These are phyloP conservation scores for Diversispora eburnea DNA, from an alignment of 192 early-diverging fungal species.

Conservation along the genomic window DNA sequence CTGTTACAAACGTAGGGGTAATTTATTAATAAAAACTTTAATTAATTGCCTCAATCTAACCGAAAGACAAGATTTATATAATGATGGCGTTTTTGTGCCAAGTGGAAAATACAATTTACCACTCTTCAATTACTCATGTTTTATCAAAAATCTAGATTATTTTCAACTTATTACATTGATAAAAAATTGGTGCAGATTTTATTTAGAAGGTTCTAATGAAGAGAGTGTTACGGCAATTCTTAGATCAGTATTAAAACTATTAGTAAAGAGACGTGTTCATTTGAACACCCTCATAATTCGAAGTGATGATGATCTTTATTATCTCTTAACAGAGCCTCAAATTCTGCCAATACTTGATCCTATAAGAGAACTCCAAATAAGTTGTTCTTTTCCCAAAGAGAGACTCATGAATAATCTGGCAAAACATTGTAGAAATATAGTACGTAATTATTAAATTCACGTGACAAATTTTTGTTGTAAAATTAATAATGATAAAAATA, in stretches of 20 bases:
- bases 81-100: not conserved
- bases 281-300: not conserved
- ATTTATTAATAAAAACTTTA: slow-evolving; percentile 1
- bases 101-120: not conserved
- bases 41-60: not conserved
- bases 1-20: not conserved
- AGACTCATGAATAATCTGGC: not conserved
- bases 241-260: slow-evolving; percentile 2
- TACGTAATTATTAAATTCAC: not conserved
- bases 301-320: slow-evolving; percentile 3
- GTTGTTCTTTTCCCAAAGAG: slow-evolving; percentile 1
- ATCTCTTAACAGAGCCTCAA: not conserved
- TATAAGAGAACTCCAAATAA: not conserved
- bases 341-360: not conserved
- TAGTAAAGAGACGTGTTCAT: not conserved
- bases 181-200: not conserved
- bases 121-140: slow-evolving; percentile 1
- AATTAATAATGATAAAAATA: no score
- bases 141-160: slow-evolving; percentile 19
- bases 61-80: not conserved
- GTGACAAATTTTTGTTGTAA: no score
- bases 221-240: not conserved
- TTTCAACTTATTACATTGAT: slow-evolving; percentile 4
- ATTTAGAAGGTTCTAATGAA: not conserved
- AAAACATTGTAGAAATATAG: slow-evolving; percentile 6